Conservation (phyloP, 2,329 filamentous ascomycete species). For the Albifimbria verrucaria region DNA sequence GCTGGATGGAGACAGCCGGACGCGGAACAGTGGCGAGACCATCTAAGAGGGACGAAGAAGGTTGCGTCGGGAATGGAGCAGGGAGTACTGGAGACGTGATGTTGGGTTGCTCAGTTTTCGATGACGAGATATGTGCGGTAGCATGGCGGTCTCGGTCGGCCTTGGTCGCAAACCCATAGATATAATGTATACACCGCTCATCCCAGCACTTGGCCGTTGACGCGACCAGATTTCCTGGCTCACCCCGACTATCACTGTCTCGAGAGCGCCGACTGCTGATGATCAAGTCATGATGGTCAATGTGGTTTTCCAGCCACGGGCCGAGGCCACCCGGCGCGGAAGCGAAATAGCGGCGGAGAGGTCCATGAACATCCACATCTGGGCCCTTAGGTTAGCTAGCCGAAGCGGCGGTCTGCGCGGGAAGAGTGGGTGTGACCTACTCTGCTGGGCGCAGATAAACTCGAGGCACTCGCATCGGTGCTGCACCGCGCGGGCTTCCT, state of each 20-base stretch:
- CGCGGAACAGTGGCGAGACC: slow-evolving; percentile 4
- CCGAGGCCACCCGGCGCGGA: slow-evolving; percentile 44
- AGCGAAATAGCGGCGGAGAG: slow-evolving; percentile 23
- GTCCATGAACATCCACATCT: slow-evolving; percentile 28
- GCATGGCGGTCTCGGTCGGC: slow-evolving; percentile 51
- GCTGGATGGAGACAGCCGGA: background rate
- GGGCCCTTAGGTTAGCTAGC: background rate
- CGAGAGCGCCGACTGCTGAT: slow-evolving; percentile 30
- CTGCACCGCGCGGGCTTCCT: slow-evolving; percentile 55
- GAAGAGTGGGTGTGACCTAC: slow-evolving; percentile 16
- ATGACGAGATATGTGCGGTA: slow-evolving; percentile 37
- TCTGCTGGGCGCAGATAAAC: slow-evolving; percentile 40
- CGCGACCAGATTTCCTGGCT: slow-evolving; percentile 4
- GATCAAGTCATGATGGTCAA: slow-evolving; percentile 46
- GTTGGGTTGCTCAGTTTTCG: slow-evolving; percentile 33
- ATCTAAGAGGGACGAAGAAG: slow-evolving; percentile 1
- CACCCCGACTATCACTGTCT: slow-evolving; percentile 7
- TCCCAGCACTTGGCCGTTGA: slow-evolving; percentile 51
- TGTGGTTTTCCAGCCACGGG: slow-evolving; percentile 51
- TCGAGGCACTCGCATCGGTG: slow-evolving; percentile 59
- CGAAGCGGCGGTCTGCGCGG: slow-evolving; percentile 5
- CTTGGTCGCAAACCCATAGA: slow-evolving; percentile 52
- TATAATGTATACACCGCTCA: slow-evolving; percentile 53
- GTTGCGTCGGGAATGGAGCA: background rate
- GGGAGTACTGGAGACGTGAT: background rate